These are phyloP conservation scores for Phytophthora cactorum DNA, from an alignment of 352 stramenopile genomes.

Conservation along the genomic window DNA sequence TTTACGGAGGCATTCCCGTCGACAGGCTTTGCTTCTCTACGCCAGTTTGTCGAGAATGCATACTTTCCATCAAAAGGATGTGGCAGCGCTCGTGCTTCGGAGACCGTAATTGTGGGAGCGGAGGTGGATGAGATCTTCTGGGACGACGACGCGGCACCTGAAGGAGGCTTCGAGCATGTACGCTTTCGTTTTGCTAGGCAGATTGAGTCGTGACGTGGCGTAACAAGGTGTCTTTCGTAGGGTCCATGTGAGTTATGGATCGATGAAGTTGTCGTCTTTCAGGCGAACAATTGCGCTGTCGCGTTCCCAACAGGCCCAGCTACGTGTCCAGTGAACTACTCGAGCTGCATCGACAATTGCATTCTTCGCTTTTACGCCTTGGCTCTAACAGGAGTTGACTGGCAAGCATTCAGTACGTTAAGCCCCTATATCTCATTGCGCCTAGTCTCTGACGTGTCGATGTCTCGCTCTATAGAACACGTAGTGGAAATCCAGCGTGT, in stretches of 20 bases:
- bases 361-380: conserved; percentile 58
- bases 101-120: conserved; percentile 19
- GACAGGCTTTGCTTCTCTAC: conserved; percentile 27
- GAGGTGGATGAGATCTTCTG: conserved; percentile 22
- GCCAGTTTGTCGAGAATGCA: conserved; percentile 33
- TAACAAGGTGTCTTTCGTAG: conserved; percentile 10
- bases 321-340: conserved; percentile 52
- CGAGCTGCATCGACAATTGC: conserved; percentile 42
- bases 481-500: conserved; percentile 14
- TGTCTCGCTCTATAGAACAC: conserved; percentile 24
- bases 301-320: conserved; percentile 38
- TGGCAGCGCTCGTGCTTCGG: conserved; percentile 2
- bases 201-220: neutral
- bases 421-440: neutral
- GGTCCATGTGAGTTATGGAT: conserved; percentile 61
- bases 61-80: conserved; percentile 22
- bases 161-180: conserved; percentile 35
- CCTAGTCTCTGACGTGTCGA: neutral
- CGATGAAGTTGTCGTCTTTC: conserved; percentile 36
- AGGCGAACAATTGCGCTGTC: conserved; percentile 44
- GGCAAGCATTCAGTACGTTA: conserved; percentile 48
- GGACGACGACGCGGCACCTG: conserved; percentile 28
- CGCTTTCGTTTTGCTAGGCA: neutral
- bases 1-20: conserved; percentile 34
- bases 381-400: conserved; percentile 35